Conservation (phyloP, 1,139 yeast genomes). For the Geotrichum candidum region DNA sequence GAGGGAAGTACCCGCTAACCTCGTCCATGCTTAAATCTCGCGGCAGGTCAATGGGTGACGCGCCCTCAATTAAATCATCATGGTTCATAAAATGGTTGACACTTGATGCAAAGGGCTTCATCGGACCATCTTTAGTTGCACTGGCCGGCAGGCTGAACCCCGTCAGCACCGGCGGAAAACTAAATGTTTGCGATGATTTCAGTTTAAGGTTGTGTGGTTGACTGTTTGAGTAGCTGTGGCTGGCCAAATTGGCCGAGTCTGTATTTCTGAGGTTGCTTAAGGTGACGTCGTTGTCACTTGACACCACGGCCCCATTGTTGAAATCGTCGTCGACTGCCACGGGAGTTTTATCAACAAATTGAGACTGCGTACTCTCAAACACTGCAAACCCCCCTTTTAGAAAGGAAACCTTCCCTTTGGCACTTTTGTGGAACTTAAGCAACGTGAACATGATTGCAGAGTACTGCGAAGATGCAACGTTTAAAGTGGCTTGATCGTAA, state of each 20-base stretch:
- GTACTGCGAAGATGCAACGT: slow-evolving; percentile 35
- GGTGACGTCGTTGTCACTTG: background rate
- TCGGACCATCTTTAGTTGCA: slow-evolving; percentile 4
- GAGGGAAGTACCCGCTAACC: slow-evolving; percentile 27
- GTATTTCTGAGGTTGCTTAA: background rate
- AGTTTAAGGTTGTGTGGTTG: slow-evolving; percentile 4
- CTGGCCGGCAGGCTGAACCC: slow-evolving; percentile 26
- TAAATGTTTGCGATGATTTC: slow-evolving; percentile 4
- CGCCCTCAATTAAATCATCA: slow-evolving; percentile 18
- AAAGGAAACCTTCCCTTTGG: slow-evolving; percentile 21
- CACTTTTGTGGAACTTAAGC: slow-evolving; percentile 38
- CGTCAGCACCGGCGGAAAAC: slow-evolving; percentile 24
- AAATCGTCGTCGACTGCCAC: background rate
- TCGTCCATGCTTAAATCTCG: background rate
- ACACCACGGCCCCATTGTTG: background rate
- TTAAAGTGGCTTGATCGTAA: slow-evolving; percentile 43
- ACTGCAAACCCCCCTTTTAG: slow-evolving; percentile 35
- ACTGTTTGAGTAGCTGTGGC: slow-evolving; percentile 18
- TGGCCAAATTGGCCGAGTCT: background rate
- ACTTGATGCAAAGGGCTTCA: slow-evolving; percentile 10
- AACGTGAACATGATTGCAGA: slow-evolving; percentile 35
- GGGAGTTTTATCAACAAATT: slow-evolving; percentile 21
- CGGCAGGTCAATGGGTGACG: slow-evolving; percentile 18
- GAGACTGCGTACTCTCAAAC: slow-evolving; percentile 30
- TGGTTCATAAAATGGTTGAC: slow-evolving; percentile 15